These are phyloP conservation scores for Candida awuae DNA, from an alignment of 805 yeast species.

Conservation along the genomic window DNA sequence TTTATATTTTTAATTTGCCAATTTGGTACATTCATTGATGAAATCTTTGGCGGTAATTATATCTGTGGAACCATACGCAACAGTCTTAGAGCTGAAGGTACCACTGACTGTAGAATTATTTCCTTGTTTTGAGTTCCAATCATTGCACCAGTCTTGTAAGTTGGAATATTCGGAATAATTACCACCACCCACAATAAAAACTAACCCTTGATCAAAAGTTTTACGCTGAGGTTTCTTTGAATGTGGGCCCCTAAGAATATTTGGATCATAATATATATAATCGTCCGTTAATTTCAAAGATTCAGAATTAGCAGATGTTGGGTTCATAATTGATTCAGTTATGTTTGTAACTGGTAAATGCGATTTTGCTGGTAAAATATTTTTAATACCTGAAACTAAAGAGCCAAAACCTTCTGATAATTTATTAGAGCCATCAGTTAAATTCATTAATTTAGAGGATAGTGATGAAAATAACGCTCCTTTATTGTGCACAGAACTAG, in stretches of 20 bases:
- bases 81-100: constrained; percentile 34
- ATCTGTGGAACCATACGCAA: constrained; percentile 83
- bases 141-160: constrained; percentile 73
- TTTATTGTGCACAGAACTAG: constrained; percentile 27
- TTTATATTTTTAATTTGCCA: constrained; percentile 26
- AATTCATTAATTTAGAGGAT: constrained; percentile 68
- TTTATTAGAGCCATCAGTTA: constrained; percentile 59
- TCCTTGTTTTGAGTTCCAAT: constrained; percentile 17
- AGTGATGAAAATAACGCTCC: constrained; percentile 60
- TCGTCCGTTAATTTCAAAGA: constrained; percentile 77
- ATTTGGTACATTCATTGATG: constrained; percentile 51
- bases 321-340: constrained; percentile 88
- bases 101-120: neutral
- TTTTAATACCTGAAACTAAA: constrained; percentile 79
- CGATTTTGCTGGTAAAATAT: constrained; percentile 78
- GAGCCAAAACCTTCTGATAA: constrained; percentile 86
- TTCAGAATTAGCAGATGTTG: constrained; percentile 51
- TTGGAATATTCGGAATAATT: constrained; percentile 91
- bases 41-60: constrained; percentile 64
- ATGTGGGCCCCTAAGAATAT: constrained; percentile 76
- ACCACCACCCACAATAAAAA: constrained; percentile 96
- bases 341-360: constrained; percentile 83
- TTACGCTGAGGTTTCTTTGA: constrained; percentile 84
- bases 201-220: constrained; percentile 70
- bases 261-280: constrained; percentile 85